Conservation (phyloP, 768 basidiomycete species). For the Hypholoma fasciculare region DNA sequence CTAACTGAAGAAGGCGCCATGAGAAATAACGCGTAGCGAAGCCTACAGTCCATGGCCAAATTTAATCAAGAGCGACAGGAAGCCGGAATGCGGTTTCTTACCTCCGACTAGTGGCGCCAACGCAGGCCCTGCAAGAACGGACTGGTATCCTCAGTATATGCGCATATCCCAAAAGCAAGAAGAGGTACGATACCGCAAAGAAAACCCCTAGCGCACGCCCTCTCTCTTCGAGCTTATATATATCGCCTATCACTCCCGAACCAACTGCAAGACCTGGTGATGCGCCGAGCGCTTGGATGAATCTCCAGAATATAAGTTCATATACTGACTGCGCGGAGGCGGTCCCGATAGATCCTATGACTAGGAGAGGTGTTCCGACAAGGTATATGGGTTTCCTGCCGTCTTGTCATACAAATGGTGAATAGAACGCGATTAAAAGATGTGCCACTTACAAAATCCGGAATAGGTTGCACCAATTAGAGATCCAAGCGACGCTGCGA, state of each 20-base stretch:
- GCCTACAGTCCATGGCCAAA: conserved; percentile 29
- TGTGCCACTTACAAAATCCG: conserved; percentile 27
- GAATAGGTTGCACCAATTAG: conserved; percentile 32
- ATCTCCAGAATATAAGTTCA: conserved; percentile 55
- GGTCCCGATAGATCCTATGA: conserved; percentile 61
- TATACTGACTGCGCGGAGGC: conserved; percentile 41
- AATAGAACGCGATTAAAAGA: background rate
- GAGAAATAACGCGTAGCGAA: conserved; percentile 59
- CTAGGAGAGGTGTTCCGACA: conserved; percentile 56
- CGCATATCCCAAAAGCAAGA: background rate
- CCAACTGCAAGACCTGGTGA: conserved; percentile 53
- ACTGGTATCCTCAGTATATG: conserved; percentile 29
- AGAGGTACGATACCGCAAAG: conserved; percentile 37
- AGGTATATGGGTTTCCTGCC: conserved; percentile 63
- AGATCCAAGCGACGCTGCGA: conserved; percentile 30
- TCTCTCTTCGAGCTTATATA: conserved; percentile 59
- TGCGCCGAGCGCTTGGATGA: conserved; percentile 64
- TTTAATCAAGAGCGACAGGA: background rate
- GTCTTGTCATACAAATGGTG: conserved; percentile 34
- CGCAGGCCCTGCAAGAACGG: conserved; percentile 56
- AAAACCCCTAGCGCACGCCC: conserved; percentile 57
- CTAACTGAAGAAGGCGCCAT: conserved; percentile 61
- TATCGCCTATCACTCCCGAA: conserved; percentile 58
- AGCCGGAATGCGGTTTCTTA: conserved; percentile 3
- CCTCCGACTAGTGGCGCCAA: conserved; percentile 62